Evolutionary conservation across 2,329 filamentous ascomycete genomes (phyloP).

Genomic region (Helminthosporium solani): DNA sequence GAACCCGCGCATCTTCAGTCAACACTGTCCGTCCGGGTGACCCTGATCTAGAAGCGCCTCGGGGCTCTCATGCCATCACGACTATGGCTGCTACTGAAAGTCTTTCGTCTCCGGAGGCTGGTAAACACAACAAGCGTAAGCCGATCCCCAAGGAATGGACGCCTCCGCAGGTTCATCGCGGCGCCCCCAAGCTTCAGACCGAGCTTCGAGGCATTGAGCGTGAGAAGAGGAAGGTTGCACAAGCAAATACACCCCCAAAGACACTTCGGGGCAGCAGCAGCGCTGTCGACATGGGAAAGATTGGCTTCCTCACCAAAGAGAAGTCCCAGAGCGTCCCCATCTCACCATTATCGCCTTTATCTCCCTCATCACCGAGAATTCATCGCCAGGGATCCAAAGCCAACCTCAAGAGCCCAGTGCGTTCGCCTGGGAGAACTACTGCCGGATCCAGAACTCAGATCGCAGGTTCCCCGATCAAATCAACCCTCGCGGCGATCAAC

Average conservation of each 20-base stretch:
- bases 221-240: conserved; percentile 16
- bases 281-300: conserved; percentile 16
- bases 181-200: conserved; percentile 21
- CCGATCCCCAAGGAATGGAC: conserved; percentile 30
- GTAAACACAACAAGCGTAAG: conserved; percentile 24
- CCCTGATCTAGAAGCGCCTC: conserved; percentile 10
- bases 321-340: conserved; percentile 22
- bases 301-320: conserved; percentile 30
- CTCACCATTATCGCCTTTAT: conserved; percentile 12
- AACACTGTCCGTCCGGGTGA: conserved; percentile 3
- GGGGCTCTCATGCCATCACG: neutral
- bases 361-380: conserved; percentile 14
- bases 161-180: conserved; percentile 6
- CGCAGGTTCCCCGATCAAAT: conserved; percentile 20
- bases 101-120: neutral
- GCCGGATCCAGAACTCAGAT: conserved; percentile 12
- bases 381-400: conserved; percentile 20
- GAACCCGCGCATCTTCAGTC: conserved; percentile 1
- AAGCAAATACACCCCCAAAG: conserved; percentile 14
- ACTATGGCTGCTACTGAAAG: neutral
- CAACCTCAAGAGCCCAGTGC: conserved; percentile 19
- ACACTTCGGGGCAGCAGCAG: conserved; percentile 19
- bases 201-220: conserved; percentile 26
- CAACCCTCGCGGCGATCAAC: conserved; percentile 2
- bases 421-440: conserved; percentile 16